Evolutionary conservation across 305 asterid genomes (phyloP).

Genomic region (Andrographis paniculata): DNA sequence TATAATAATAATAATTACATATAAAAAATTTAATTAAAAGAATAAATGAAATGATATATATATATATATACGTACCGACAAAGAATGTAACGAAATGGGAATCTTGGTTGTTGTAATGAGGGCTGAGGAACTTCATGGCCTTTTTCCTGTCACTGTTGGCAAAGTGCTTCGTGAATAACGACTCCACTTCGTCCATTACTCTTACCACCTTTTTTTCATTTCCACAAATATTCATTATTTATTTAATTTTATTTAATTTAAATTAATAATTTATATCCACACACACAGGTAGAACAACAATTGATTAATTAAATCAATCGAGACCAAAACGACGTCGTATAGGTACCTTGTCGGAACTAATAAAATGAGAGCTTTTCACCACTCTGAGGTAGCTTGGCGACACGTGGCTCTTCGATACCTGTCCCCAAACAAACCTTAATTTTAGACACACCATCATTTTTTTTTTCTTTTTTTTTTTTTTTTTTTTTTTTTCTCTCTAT

Average conservation of each 20-base stretch:
- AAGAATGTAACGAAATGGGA: slow-evolving; percentile 92
- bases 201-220: slow-evolving; percentile 49
- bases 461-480: too few relatives aligned
- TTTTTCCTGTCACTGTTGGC: slow-evolving; percentile 80
- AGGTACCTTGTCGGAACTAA: slow-evolving; percentile 84
- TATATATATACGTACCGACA: slow-evolving; percentile 42
- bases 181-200: slow-evolving; percentile 97
- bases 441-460: too few relatives aligned
- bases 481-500: too few relatives aligned
- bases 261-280: too few relatives aligned
- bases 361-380: slow-evolving; percentile 70
- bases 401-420: slow-evolving; percentile 62
- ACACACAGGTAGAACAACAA: too few relatives aligned
- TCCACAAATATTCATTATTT: slow-evolving; percentile 9
- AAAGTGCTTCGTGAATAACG: slow-evolving; percentile 88
- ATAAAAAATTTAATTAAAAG: too few relatives aligned
- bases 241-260: too few relatives aligned
- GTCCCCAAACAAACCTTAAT: too few relatives aligned
- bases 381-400: slow-evolving; percentile 58
- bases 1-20: too few relatives aligned
- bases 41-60: neutral
- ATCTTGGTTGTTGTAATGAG: slow-evolving; percentile 64
- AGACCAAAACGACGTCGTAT: too few relatives aligned
- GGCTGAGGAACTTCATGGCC: slow-evolving; percentile 88
- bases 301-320: slow-evolving; percentile 16